Evolutionary conservation across 2,329 filamentous ascomycete species (phyloP).

Genomic region (Colletotrichum melonis): DNA sequence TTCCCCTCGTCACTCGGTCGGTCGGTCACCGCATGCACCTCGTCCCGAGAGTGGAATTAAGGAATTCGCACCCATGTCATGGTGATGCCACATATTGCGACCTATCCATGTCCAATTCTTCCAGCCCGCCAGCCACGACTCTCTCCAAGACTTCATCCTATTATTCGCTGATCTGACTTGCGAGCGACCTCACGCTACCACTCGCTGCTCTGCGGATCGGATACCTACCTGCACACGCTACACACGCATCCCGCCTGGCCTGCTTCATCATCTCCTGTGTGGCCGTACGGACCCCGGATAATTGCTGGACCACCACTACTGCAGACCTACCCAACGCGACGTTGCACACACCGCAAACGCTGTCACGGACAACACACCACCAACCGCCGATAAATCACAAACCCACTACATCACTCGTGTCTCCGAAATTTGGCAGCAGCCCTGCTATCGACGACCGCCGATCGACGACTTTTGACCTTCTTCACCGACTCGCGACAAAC

Average conservation of each 20-base stretch:
- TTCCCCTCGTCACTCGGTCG: neutral
- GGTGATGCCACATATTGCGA: slow-evolving; percentile 34
- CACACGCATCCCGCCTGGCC: no score
- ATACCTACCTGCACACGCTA: no score
- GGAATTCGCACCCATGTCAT: slow-evolving; percentile 30
- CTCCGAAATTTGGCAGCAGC: neutral
- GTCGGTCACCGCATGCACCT: slow-evolving; percentile 6
- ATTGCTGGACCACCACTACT: slow-evolving; percentile 5
- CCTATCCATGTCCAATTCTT: slow-evolving; percentile 28
- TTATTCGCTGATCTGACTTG: slow-evolving; percentile 7
- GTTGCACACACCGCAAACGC: slow-evolving; percentile 3
- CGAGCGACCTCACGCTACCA: neutral
- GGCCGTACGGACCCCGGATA: neutral
- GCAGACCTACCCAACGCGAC: slow-evolving; percentile 27
- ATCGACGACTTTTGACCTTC: no score
- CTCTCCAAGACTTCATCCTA: neutral
- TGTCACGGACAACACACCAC: slow-evolving; percentile 19
- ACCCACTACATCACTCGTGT: neutral
- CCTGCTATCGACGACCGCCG: neutral
- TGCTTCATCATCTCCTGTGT: no score
- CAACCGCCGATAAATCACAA: slow-evolving; percentile 2
- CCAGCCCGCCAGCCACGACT: neutral
- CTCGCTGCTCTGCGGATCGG: neutral
- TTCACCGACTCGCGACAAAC: neutral
- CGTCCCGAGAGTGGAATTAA: slow-evolving; percentile 27